phyloP scores from a whole-genome alignment of 2,329 filamentous ascomycete genomes.

The Calonectria henricotiae region DNA sequence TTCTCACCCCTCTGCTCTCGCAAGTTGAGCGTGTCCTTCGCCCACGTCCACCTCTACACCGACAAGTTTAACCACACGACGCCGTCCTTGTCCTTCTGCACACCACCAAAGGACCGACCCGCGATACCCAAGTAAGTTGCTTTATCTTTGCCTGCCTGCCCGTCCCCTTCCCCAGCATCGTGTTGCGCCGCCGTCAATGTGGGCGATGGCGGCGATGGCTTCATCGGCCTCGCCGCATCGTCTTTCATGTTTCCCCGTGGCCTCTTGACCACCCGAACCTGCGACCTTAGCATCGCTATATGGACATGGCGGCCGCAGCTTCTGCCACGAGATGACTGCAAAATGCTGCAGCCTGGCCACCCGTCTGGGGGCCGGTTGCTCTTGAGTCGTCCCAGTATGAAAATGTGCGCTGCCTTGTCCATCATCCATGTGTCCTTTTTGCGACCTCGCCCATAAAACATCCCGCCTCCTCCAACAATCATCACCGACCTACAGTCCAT shows the following conservation, averaged over 20 bases:
- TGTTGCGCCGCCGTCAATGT: slow-evolving; percentile 9
- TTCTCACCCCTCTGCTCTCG: slow-evolving; percentile 49
- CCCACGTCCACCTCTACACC: slow-evolving; percentile 53
- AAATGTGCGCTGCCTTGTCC: slow-evolving; percentile 47
- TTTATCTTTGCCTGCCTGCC: slow-evolving; percentile 36
- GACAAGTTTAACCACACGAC: slow-evolving; percentile 54
- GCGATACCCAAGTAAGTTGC: slow-evolving; percentile 53
- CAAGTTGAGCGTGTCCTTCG: slow-evolving; percentile 43
- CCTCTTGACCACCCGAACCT: slow-evolving; percentile 20
- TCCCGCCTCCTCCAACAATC: slow-evolving; percentile 44
- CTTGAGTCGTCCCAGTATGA: slow-evolving; percentile 31
- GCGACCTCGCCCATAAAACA: slow-evolving; percentile 51
- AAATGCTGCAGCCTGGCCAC: slow-evolving; percentile 39
- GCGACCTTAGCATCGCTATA: slow-evolving; percentile 22
- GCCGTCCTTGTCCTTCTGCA: slow-evolving; percentile 54
- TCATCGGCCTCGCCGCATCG: slow-evolving; percentile 41
- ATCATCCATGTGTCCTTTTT: slow-evolving; percentile 53
- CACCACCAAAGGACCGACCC: slow-evolving; percentile 54
- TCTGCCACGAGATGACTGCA: slow-evolving; percentile 32
- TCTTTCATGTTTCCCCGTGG: slow-evolving; percentile 25
- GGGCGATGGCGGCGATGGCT: slow-evolving; percentile 44
- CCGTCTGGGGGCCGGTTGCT: slow-evolving; percentile 24
- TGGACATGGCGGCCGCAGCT: slow-evolving; percentile 18
- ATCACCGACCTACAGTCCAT: slow-evolving; percentile 44
- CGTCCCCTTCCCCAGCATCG: neutral